Evolutionary conservation across 2,329 filamentous ascomycete genomes (phyloP), one percentile per base, ranked within the genome.

Genomic region (Clonostachys rhizophaga): DNA sequence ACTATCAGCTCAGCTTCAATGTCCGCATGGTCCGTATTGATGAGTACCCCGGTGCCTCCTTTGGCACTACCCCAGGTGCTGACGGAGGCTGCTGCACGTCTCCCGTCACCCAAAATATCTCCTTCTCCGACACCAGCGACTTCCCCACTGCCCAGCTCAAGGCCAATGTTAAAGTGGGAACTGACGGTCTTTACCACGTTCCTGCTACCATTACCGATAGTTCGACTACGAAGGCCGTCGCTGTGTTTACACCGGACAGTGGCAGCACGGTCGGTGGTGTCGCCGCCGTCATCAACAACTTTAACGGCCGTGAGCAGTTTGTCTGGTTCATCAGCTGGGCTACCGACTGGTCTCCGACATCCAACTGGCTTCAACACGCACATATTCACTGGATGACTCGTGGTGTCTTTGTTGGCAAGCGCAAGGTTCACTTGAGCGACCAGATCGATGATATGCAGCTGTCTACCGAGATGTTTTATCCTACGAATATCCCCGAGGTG

Each of bases 401-500:
- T 50, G 80, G 81, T 37, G 60, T 83, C 9, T 77, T 78, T 51
- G 66, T 75, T 10, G 79, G 79, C 14, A 74, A 77, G 56, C 72
- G 77, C 46, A 71, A 78, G 51, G 66, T 75, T 36, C 73, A 79
- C 50, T 61, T 82, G 36, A 75, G 66, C 61, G 75, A 77, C 12
- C 79, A 83, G 55, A 74, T 84, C 34, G 81, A 85, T 54, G 81
- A 85, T 53, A 78, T 85, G 67, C 78, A 83, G 53, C 65, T 85
- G 16, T 65, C 68, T 36, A 71, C 74, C 4, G 69, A 69, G 11
- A 66, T 78, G 36, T 79, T 78, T 56, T 54, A 60, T 16, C 77
- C 79, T 1, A 52, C 54, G n/a, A 53, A 54, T n/a, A 71, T 69
- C 6, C 65, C 60, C 0, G 67, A 63, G 7, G 84, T 78, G 64